These are phyloP conservation scores for Rhinocladiella similis DNA, from an alignment of 2,329 filamentous ascomycete genomes.

Conservation along the genomic window DNA sequence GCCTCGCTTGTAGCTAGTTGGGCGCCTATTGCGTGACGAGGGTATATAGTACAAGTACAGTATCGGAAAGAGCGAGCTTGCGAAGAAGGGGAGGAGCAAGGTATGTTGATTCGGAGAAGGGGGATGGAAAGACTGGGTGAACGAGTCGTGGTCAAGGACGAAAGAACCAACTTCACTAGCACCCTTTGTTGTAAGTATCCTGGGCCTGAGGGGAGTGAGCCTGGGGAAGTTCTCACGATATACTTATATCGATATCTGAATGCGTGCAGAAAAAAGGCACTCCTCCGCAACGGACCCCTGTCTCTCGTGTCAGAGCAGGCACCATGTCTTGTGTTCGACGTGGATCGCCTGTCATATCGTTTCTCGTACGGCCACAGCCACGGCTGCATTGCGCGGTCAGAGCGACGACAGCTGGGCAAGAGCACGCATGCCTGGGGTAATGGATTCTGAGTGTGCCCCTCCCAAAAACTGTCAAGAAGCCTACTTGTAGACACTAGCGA, in stretches of 20 bases:
- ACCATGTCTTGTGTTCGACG: neutral
- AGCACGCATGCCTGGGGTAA: neutral
- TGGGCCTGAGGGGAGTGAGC: neutral
- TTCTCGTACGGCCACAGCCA: neutral
- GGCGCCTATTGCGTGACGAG: neutral
- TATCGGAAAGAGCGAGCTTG: neutral
- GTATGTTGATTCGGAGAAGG: too few relatives aligned
- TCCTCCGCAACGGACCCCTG: too few relatives aligned
- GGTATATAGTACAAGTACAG: neutral
- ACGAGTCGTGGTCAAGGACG: too few relatives aligned
- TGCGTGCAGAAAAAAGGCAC: too few relatives aligned
- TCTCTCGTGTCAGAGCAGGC: conserved; percentile 5
- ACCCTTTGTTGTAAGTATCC: too few relatives aligned
- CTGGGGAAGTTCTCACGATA: too few relatives aligned
- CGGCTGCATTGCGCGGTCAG: conserved; percentile 10
- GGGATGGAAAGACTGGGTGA: too few relatives aligned
- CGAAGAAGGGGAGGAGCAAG: neutral
- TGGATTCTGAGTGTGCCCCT: neutral
- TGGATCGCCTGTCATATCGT: too few relatives aligned
- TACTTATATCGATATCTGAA: too few relatives aligned
- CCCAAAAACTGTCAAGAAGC: neutral
- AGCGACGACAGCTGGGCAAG: neutral
- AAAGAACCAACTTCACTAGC: too few relatives aligned
- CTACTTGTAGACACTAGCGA: conserved; percentile 10
- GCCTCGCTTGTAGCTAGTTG: conserved; percentile 1